Evolutionary conservation across 164 flowering plant genomes (phyloP).

Genomic region (Tetracentron sinense): DNA sequence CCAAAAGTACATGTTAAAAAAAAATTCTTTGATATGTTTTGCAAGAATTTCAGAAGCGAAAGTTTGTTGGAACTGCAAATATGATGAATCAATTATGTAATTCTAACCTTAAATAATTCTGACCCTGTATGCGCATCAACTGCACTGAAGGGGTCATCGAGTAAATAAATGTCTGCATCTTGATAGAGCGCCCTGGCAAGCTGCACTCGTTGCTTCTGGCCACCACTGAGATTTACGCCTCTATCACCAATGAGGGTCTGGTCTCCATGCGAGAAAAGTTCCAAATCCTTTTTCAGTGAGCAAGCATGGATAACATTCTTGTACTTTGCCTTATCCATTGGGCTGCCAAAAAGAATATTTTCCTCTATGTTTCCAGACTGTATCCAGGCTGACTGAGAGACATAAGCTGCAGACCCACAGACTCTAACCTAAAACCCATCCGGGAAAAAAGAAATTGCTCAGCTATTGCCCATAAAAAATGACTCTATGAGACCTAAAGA

Average conservation of each 20-base stretch:
- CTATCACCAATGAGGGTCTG: slow-evolving; percentile 97
- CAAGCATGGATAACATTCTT: slow-evolving; percentile 84
- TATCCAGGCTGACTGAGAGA: slow-evolving; percentile 98
- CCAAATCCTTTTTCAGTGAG: slow-evolving; percentile 85
- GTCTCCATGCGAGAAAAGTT: slow-evolving; percentile 92
- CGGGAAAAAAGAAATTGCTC: background rate
- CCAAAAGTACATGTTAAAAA: slow-evolving; percentile 9
- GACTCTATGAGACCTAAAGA: background rate
- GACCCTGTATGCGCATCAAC: slow-evolving; percentile 99
- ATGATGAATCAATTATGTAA: background rate
- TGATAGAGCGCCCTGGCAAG: slow-evolving; percentile 98
- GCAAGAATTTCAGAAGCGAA: background rate
- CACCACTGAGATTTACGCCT: slow-evolving; percentile 98
- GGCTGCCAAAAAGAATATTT: slow-evolving; percentile 91
- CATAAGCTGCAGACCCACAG: slow-evolving; percentile 95
- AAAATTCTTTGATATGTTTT: background rate
- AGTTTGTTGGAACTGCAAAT: background rate
- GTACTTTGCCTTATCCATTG: slow-evolving; percentile 85
- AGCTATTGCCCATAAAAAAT: background rate
- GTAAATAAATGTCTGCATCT: slow-evolving; percentile 94
- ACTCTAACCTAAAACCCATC: slow-evolving; percentile 58
- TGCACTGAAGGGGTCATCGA: slow-evolving; percentile 99
- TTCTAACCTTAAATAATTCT: slow-evolving; percentile 73
- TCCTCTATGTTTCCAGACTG: slow-evolving; percentile 98
- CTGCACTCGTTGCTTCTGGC: slow-evolving; percentile 97